Evolutionary conservation across 768 basidiomycete species (phyloP).

Genomic region (Termitomyces sp.): DNA sequence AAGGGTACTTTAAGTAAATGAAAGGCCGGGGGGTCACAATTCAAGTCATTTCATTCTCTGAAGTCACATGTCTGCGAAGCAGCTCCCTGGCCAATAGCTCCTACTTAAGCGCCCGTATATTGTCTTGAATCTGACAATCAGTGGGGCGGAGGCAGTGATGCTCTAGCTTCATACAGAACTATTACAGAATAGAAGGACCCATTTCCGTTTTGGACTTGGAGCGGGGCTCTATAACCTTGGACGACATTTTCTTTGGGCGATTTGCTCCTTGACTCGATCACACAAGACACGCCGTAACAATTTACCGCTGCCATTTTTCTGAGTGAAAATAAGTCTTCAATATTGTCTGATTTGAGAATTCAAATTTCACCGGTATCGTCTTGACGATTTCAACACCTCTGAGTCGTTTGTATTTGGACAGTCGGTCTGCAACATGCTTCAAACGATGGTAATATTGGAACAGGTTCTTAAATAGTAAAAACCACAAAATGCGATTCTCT

Average conservation of each 20-base stretch:
- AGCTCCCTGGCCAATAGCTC: background rate
- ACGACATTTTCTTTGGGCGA: slow-evolving; percentile 6
- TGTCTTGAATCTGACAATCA: background rate
- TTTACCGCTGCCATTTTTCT: slow-evolving; percentile 57
- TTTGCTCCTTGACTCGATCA: slow-evolving; percentile 16
- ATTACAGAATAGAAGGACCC: no score
- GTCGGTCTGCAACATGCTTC: slow-evolving; percentile 45
- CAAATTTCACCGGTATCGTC: slow-evolving; percentile 24
- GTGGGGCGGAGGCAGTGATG: background rate
- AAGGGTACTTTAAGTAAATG: background rate
- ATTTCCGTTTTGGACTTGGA: background rate
- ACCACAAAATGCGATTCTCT: background rate
- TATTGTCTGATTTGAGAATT: background rate
- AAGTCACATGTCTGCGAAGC: background rate
- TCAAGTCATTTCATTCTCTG: background rate
- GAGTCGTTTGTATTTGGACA: slow-evolving; percentile 48
- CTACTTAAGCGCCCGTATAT: background rate
- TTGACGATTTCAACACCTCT: slow-evolving; percentile 32
- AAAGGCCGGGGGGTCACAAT: background rate
- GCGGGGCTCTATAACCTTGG: slow-evolving; percentile 7
- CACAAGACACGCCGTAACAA: slow-evolving; percentile 40
- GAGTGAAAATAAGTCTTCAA: background rate
- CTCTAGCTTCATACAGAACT: background rate
- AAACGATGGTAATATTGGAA: background rate
- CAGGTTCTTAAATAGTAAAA: background rate